phyloP scores from a whole-genome alignment of 805 yeast genomes.

The Yarrowia divulgata region DNA sequence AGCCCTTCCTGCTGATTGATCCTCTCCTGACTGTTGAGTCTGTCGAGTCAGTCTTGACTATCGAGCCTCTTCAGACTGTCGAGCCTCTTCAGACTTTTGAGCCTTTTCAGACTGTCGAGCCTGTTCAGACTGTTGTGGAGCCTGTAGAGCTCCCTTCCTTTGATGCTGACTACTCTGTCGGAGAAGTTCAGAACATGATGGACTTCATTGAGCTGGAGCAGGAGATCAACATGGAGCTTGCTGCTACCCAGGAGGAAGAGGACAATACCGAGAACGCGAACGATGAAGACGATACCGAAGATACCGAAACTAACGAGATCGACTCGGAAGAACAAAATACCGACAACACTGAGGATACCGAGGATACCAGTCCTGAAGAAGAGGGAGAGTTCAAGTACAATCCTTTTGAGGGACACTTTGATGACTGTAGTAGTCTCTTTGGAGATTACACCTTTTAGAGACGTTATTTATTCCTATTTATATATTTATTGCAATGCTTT shows the following conservation, averaged over 20 bases:
- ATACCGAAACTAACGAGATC: not conserved
- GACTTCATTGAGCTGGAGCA: not conserved
- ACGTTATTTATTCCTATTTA: not conserved
- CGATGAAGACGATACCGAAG: not conserved
- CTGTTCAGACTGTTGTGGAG: not conserved
- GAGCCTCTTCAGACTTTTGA: no score
- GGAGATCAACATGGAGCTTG: not conserved
- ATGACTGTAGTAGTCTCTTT: not conserved
- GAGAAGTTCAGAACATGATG: not conserved
- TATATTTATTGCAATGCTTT: not conserved
- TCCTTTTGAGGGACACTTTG: conserved; percentile 5
- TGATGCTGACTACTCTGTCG: not conserved
- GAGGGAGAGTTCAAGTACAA: conserved; percentile 1
- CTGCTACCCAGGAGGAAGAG: not conserved
- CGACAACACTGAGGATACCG: not conserved
- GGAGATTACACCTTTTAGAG: conserved; percentile 1
- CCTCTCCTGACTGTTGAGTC: no score
- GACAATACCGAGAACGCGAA: not conserved
- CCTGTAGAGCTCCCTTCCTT: not conserved
- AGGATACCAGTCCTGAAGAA: not conserved
- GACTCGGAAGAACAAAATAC: not conserved
- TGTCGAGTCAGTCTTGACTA: not conserved
- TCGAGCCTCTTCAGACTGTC: not conserved
- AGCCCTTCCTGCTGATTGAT: no score
- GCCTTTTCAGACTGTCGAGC: not conserved